These are phyloP conservation scores for Suillus paluster DNA, from an alignment of 768 basidiomycete species.

Conservation along the genomic window DNA sequence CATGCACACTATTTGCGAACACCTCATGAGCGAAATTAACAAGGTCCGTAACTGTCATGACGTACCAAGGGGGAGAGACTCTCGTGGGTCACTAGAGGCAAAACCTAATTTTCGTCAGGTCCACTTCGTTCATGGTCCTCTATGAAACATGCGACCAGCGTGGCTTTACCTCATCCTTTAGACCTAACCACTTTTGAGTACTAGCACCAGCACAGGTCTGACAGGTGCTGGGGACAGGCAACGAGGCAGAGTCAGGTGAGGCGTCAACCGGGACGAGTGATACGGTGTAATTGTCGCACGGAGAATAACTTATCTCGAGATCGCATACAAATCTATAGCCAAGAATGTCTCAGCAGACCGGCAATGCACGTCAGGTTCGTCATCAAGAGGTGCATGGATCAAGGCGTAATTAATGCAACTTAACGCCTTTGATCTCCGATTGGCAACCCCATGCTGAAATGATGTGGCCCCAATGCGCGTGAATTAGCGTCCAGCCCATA, in stretches of 20 bases:
- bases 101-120: conserved; percentile 25
- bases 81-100: conserved; percentile 19
- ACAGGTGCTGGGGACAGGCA: neutral
- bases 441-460: neutral
- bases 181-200: neutral
- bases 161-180: conserved; percentile 1
- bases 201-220: neutral
- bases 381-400: neutral
- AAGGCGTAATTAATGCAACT: conserved; percentile 1
- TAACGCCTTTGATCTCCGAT: neutral
- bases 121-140: conserved; percentile 13
- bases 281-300: conserved; percentile 2
- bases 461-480: neutral
- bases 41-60: conserved; percentile 27
- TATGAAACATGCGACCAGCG: conserved; percentile 11
- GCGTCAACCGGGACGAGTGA: neutral
- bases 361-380: conserved; percentile 1
- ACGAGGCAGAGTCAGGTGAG: conserved; percentile 10
- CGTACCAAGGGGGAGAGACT: conserved; percentile 27
- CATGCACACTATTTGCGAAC: conserved; percentile 12
- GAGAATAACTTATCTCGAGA: neutral
- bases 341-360: conserved; percentile 4
- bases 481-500: neutral
- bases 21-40: conserved; percentile 15
- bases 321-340: neutral